These are phyloP conservation scores for Mortierella sp. DNA, from an alignment of 371 early-diverging fungal species.

Conservation along the genomic window DNA sequence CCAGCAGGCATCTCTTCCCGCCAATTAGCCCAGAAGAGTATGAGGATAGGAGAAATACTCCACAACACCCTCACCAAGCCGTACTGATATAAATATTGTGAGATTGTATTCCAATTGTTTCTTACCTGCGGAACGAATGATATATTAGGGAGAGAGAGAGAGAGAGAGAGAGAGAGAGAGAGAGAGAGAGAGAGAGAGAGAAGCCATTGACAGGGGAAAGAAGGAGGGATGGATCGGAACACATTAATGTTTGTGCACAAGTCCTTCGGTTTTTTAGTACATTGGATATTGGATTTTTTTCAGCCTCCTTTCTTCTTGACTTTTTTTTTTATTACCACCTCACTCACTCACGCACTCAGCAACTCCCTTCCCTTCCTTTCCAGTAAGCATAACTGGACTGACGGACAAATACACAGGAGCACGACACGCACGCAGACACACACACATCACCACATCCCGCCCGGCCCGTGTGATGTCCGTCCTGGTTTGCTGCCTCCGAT, in stretches of 20 bases:
- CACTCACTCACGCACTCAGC: neutral
- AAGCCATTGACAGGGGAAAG: too few species aligned
- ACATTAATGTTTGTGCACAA: too few species aligned
- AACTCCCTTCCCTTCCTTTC: neutral
- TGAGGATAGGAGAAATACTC: constrained; percentile 22
- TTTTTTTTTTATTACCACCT: neutral
- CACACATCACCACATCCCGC: neutral
- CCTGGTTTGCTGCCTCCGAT: constrained; percentile 9
- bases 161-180: too few species aligned
- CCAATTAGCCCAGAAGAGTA: constrained; percentile 30
- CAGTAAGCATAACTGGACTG: neutral
- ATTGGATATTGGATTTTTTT: neutral
- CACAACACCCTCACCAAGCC: constrained; percentile 26
- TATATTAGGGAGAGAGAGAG: too few species aligned
- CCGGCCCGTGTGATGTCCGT: neutral
- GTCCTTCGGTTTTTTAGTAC: too few species aligned
- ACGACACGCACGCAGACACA: neutral
- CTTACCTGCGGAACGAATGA: too few species aligned
- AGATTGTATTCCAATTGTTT: neutral
- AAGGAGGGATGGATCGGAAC: too few species aligned
- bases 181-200: too few species aligned
- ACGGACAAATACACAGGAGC: neutral
- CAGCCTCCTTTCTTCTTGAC: neutral
- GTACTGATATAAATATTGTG: constrained; percentile 13
- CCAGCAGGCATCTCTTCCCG: constrained; percentile 29